Evolutionary conservation across 192 early-diverging fungal genomes (phyloP), one percentile per base, ranked within the genome.

Genomic region (Coemansia sp.): DNA sequence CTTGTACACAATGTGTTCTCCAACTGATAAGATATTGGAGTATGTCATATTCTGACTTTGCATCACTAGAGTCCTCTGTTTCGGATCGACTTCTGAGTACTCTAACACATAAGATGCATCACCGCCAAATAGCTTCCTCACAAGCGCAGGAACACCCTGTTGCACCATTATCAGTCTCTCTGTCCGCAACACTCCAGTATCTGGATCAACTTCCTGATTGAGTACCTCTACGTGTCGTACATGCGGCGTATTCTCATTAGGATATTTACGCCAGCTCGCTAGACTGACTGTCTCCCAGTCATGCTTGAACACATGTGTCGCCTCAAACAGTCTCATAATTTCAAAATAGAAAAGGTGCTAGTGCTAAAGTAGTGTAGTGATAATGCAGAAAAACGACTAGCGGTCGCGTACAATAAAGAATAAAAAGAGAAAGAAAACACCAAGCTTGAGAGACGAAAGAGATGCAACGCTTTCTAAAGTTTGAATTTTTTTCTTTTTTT

Each of bases 211-310:
- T 7, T 81, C 66, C 49, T 94, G 87, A 59, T 89, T 84, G 54
- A 99, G 83, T 4, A 93, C 85, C 82, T 98, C 97, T 38, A 96
- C 94, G 60, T 91, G 89, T 23, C 89, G 65, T 49, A 99, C 96
- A 68, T 99, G 97, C 51, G 88, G 86, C 27, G 93, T 90, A 44
- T 91, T 79, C 22, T 92, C 90, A 80, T 99, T 99, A 0, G 97
- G 97, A 83, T 99, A 99, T 78, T 99, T 99, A 78, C 88, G 87
- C 90, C 90, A 99, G 76, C 95, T 90, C 38, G 94, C 97, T 19
- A 88, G 79, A 27, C 88, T 89, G 47, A 93, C 90, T 12, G 86
- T 87, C 5, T 81, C 83, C 92, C 94, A 98, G 56, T 88, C 78
- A 78, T 95, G 89, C 68, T 86, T 75, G 78, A 91, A 94, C 26